Percentiles rank a stretch among this genome's conserved stretches.
phyloP scores from a whole-genome alignment of 106 monocot species.

The Gastrodia elata region DNA sequence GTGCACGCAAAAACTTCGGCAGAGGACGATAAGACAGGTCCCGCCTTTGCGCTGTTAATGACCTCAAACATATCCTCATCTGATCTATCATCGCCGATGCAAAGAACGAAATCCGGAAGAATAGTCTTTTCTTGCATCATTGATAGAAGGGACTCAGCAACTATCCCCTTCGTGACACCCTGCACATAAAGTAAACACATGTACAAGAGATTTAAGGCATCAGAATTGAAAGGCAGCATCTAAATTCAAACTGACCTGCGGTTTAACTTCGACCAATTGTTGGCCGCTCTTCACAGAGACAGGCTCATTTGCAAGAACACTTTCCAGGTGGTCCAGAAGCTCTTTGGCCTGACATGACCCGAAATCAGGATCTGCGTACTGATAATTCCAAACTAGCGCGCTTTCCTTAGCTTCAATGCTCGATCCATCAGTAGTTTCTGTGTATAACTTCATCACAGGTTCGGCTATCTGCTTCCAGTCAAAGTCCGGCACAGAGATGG shows the following conservation, averaged over 20 bases:
- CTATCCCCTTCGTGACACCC: not conserved
- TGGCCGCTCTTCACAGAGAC: constrained; percentile 50
- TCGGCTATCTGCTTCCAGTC: constrained; percentile 52
- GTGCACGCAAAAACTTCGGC: constrained; percentile 41
- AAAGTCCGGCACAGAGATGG: constrained; percentile 8
- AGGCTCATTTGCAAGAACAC: constrained; percentile 51
- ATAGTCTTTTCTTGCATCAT: not conserved
- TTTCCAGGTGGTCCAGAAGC: constrained; percentile 48
- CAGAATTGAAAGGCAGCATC: not conserved
- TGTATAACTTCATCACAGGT: constrained; percentile 52
- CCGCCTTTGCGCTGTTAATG: constrained; percentile 10
- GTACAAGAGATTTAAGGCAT: not conserved
- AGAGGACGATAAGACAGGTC: constrained; percentile 9
- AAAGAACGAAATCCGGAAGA: not conserved
- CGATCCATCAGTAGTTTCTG: constrained; percentile 56
- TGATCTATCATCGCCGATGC: constrained; percentile 15
- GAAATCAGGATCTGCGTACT: constrained; percentile 48
- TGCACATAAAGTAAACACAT: not conserved
- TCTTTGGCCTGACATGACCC: constrained; percentile 52
- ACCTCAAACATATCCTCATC: constrained; percentile 67
- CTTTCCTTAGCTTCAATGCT: constrained; percentile 43
- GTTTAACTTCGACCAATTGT: constrained; percentile 51
- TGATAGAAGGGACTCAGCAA: not conserved
- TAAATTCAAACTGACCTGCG: constrained; percentile 30
- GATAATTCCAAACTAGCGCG: constrained; percentile 51